Conservation (phyloP, 106 monocot genomes). For the Acorus calamus region DNA sequence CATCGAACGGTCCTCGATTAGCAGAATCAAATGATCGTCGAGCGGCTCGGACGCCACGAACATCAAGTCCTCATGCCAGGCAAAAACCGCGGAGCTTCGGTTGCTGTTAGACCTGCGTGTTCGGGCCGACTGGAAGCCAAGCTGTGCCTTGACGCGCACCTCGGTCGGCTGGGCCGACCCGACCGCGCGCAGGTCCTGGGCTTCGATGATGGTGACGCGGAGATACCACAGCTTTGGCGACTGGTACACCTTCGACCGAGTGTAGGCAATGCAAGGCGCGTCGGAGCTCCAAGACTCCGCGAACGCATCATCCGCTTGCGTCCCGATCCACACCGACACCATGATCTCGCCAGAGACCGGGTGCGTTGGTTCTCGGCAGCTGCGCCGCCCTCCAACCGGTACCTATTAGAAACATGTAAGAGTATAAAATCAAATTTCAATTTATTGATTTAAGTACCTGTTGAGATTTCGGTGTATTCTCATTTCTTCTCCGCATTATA, state of each 20-base stretch:
- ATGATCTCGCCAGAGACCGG: slow-evolving; percentile 70
- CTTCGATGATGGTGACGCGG: slow-evolving; percentile 73
- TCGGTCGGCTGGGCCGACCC: slow-evolving; percentile 25
- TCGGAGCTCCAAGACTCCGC: slow-evolving; percentile 79
- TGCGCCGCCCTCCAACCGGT: slow-evolving; percentile 71
- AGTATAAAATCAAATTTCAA: no score
- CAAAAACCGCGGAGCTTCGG: slow-evolving; percentile 39
- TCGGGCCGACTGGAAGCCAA: slow-evolving; percentile 76
- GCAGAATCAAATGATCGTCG: slow-evolving; percentile 52
- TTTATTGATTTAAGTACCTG: no score
- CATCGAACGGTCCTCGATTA: slow-evolving; percentile 74
- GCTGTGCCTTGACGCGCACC: slow-evolving; percentile 71
- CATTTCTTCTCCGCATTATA: no score
- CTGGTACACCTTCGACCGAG: slow-evolving; percentile 93
- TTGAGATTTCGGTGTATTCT: no score
- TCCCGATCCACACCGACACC: slow-evolving; percentile 96
- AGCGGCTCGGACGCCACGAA: slow-evolving; percentile 86
- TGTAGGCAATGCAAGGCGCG: slow-evolving; percentile 61
- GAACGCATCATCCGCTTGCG: slow-evolving; percentile 91
- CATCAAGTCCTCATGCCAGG: slow-evolving; percentile 81
- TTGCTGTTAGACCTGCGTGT: slow-evolving; percentile 43
- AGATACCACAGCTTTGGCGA: slow-evolving; percentile 99
- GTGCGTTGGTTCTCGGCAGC: slow-evolving; percentile 4
- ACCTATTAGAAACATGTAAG: no score
- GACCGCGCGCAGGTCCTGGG: slow-evolving; percentile 64